phyloP scores from a whole-genome alignment of 1,139 yeast genomes.

The Pichia sp. region DNA sequence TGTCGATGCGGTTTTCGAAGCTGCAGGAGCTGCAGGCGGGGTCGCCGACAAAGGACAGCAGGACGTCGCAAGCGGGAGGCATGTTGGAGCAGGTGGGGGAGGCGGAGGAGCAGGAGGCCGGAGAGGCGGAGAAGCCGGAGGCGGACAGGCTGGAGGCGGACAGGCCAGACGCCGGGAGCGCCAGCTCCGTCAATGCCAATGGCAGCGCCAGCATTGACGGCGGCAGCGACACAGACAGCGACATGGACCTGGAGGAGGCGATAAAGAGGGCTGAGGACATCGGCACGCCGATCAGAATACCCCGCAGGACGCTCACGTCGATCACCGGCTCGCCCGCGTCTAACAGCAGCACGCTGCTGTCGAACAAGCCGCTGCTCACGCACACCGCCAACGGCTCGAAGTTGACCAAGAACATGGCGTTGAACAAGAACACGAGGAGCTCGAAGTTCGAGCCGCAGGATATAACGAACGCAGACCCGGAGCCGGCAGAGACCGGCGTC shows the following conservation, averaged over 20 bases:
- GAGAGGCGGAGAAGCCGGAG: not conserved
- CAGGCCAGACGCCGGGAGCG: no score
- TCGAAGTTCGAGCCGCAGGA: slow-evolving; percentile 19
- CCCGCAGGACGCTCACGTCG: slow-evolving; percentile 17
- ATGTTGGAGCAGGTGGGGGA: not conserved
- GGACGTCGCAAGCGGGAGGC: not conserved
- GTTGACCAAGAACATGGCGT: slow-evolving; percentile 43
- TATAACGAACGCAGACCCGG: slow-evolving; percentile 11
- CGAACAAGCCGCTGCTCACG: not conserved
- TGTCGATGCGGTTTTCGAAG: slow-evolving; percentile 18
- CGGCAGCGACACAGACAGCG: slow-evolving; percentile 4
- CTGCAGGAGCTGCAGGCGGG: slow-evolving; percentile 9
- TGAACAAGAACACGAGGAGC: slow-evolving; percentile 33
- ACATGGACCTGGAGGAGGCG: slow-evolving; percentile 25
- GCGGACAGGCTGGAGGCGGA: not conserved
- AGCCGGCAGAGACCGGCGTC: not conserved
- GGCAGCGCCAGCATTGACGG: not conserved
- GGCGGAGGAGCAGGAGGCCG: no score
- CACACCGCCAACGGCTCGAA: slow-evolving; percentile 21
- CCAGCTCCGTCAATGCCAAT: no score
- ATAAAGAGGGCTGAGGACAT: slow-evolving; percentile 27
- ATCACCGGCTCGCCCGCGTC: slow-evolving; percentile 23
- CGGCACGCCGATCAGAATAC: slow-evolving; percentile 29
- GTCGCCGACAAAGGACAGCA: not conserved
- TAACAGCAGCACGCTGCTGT: not conserved